phyloP scores from a whole-genome alignment of 139 green algal species.

The Raphidocelis subcapitata region DNA sequence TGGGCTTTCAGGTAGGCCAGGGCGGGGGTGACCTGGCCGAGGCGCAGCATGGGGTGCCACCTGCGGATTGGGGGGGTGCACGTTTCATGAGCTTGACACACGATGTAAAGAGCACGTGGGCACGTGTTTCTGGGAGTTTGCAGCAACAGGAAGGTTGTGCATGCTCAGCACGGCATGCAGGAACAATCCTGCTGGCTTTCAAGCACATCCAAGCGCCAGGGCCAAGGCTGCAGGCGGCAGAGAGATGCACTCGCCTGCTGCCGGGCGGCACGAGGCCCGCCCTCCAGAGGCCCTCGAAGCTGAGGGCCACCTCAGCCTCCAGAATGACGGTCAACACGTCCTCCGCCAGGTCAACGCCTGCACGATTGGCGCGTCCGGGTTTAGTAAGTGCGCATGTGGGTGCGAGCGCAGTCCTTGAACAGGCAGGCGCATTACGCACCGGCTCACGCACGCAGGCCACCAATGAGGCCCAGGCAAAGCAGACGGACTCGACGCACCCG shows the following conservation, averaged over 20 bases:
- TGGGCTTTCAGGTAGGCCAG: slow-evolving; percentile 12
- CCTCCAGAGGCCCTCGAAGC: slow-evolving; percentile 21
- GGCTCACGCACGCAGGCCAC: neutral
- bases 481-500: neutral
- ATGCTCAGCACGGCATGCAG: neutral
- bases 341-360: neutral
- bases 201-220: no score
- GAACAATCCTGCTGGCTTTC: no score
- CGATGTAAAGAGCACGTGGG: neutral
- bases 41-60: neutral
- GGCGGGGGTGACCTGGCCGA: slow-evolving; percentile 1
- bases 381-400: neutral
- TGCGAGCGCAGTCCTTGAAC: neutral
- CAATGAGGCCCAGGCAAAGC: neutral
- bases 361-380: no score
- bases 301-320: slow-evolving; percentile 17
- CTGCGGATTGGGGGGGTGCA: neutral
- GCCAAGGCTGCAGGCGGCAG: no score
- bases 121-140: neutral
- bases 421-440: neutral
- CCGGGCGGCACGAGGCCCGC: slow-evolving; percentile 2
- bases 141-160: slow-evolving; percentile 4
- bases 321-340: slow-evolving; percentile 1
- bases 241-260: slow-evolving; percentile 12
- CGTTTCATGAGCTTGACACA: neutral